These are phyloP conservation scores for Mollisiaceae sp. DNA, from an alignment of 2,329 filamentous ascomycete genomes.

Conservation along the genomic window DNA sequence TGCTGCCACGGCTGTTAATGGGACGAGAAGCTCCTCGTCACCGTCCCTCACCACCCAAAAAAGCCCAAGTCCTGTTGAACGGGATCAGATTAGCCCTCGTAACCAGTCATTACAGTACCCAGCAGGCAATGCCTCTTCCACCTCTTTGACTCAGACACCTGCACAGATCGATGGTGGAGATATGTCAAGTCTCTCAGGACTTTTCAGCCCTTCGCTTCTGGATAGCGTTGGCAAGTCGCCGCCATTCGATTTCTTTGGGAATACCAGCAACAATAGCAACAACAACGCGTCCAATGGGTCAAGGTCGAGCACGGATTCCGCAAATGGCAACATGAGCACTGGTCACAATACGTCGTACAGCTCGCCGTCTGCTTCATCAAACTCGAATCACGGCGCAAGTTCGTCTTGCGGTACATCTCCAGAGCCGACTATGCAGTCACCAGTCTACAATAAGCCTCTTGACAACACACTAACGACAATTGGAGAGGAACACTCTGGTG, in stretches of 20 bases:
- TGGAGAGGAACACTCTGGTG: conserved; percentile 63
- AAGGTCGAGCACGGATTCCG: conserved; percentile 45
- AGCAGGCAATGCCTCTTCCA: conserved; percentile 45
- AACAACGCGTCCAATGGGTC: conserved; percentile 52
- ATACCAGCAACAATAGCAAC: conserved; percentile 36
- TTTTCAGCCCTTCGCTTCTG: conserved; percentile 63
- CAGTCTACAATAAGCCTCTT: conserved; percentile 61
- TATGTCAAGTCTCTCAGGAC: conserved; percentile 58
- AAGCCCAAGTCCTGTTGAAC: conserved; percentile 34
- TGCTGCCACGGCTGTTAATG: conserved; percentile 18
- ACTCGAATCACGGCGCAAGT: conserved; percentile 62
- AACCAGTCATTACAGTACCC: conserved; percentile 38
- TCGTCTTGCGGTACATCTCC: conserved; percentile 80
- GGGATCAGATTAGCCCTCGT: conserved; percentile 35
- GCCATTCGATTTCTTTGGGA: conserved; percentile 48
- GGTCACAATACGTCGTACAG: conserved; percentile 61
- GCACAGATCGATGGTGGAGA: conserved; percentile 42
- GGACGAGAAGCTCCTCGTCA: conserved; percentile 33
- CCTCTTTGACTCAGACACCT: conserved; percentile 33
- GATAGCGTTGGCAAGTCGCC: conserved; percentile 51
- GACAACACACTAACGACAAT: conserved; percentile 67
- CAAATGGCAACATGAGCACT: conserved; percentile 37
- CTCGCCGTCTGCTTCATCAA: conserved; percentile 68
- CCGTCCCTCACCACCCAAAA: conserved; percentile 29
- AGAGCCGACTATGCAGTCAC: conserved; percentile 76